Percentiles rank a stretch among this genome's conserved stretches.
Conservation (phyloP, 139 green algal genomes). For the Nannochloris sp. region DNA sequence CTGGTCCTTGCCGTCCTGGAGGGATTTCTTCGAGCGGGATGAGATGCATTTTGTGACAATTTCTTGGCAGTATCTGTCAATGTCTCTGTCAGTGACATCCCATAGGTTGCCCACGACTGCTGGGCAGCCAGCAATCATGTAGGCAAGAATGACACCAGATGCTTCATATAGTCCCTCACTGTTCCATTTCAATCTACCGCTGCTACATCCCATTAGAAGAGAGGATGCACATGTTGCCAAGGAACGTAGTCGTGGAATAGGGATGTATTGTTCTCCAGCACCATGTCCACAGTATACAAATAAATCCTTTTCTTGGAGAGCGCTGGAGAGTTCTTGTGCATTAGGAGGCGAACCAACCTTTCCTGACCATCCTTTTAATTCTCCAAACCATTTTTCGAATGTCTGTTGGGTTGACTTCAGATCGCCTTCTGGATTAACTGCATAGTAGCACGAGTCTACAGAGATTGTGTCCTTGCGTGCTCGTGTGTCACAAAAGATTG, state of each 20-base stretch:
- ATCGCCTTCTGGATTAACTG: constrained; percentile 83
- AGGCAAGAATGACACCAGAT: constrained; percentile 53
- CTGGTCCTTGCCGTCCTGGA: not conserved
- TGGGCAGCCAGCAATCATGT: constrained; percentile 73
- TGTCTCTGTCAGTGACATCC: constrained; percentile 95
- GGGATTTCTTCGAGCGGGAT: not conserved
- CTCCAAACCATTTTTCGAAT: constrained; percentile 63
- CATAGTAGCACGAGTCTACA: constrained; percentile 48
- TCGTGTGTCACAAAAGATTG: constrained; percentile 13
- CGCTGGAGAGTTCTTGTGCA: constrained; percentile 28
- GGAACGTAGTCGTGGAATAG: constrained; percentile 38
- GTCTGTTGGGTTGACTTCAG: constrained; percentile 61
- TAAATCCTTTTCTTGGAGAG: constrained; percentile 48
- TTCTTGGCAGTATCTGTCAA: constrained; percentile 71
- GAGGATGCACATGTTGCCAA: constrained; percentile 48
- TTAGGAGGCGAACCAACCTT: constrained; percentile 33
- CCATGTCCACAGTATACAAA: constrained; percentile 92
- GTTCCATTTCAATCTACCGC: constrained; percentile 46
- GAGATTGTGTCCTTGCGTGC: constrained; percentile 15
- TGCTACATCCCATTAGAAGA: constrained; percentile 91
- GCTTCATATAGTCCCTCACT: constrained; percentile 46
- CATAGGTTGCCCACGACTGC: constrained; percentile 81
- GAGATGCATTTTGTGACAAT: constrained; percentile 59
- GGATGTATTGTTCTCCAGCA: constrained; percentile 71
- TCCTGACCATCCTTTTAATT: constrained; percentile 57